Conservation (phyloP, 331 rosid genomes). For the Dryas integrifolia region DNA sequence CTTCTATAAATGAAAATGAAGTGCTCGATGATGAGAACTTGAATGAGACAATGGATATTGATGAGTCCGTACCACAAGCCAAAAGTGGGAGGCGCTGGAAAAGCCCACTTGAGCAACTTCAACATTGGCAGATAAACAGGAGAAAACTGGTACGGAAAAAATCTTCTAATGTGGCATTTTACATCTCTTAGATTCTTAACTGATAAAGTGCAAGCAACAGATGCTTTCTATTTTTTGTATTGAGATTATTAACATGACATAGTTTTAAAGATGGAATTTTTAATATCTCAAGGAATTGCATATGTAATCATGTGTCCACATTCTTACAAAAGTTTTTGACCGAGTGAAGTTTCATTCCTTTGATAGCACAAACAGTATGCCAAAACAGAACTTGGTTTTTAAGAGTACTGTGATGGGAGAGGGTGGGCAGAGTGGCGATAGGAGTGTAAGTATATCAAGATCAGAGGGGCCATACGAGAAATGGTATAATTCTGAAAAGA, state of each 20-base stretch:
- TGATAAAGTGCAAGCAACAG: neutral
- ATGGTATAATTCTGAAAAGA: neutral
- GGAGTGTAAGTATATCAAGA: neutral
- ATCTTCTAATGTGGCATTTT: neutral
- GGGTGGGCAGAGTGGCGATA: neutral
- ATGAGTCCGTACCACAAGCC: slow-evolving; percentile 42
- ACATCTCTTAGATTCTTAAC: neutral
- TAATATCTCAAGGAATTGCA: neutral
- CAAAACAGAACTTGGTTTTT: neutral
- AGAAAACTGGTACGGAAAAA: slow-evolving; percentile 56
- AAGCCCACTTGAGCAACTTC: slow-evolving; percentile 92
- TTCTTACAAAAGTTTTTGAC: neutral
- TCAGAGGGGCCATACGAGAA: neutral
- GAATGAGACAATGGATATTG: slow-evolving; percentile 66
- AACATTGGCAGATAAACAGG: slow-evolving; percentile 92
- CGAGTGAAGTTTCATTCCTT: slow-evolving; percentile 10
- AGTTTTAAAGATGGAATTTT: neutral
- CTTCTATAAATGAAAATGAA: slow-evolving; percentile 77
- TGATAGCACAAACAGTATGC: slow-evolving; percentile 3
- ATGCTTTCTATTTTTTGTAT: neutral
- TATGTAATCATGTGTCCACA: neutral
- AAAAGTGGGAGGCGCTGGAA: slow-evolving; percentile 88
- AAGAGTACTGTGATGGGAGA: neutral
- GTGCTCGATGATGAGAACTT: slow-evolving; percentile 72
- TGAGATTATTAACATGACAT: neutral